Evolutionary conservation across 1,284 basidiomycete species (phyloP), one percentile per base, ranked within the genome.

Genomic region (Schizophyllum commune): DNA sequence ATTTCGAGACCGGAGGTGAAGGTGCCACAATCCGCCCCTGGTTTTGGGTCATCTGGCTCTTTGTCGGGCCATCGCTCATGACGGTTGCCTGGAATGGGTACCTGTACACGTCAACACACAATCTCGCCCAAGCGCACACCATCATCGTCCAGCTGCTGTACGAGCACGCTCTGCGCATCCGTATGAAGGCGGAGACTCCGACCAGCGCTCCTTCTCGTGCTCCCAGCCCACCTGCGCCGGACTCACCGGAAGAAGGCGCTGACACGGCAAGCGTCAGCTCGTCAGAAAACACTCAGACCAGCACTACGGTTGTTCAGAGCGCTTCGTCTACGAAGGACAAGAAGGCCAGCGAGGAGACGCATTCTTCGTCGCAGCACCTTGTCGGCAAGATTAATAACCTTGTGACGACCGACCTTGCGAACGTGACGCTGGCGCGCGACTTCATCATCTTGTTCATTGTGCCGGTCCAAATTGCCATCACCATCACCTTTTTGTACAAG

Each of bases 111-210:
- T 13, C 20, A 11, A 27, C 22, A 20, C 33, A 17, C 52, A 64
- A 61, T 59, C 75, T 55, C 64, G 72, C 60, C 53, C 51, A 1
- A 39, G 34, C 54, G 11, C 80, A 85, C 66, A 75, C 75, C 4
- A 77, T 86, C 62, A 72, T 86, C 60, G 84, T 83, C 0, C 79
- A 84, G 62, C 75, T 85, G 4, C 71, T 85, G 5, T 85, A 85
- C 69, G 81, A 83, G 60, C 84, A 85, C 63, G 74, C 83, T 0
- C 74, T 86, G 3, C 76, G 83, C 33, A 78, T 84, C 21, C 75
- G 83, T 20, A 78, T 84, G 74, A 79, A 79, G 66, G 72, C 77
- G 0, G 73, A 79, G 61, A 65, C 71, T 0, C 58, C 69, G 17
- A 61, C 60, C 13, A 61, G 61, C 9, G 56, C 63, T 17, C 39